These are phyloP conservation scores for Daldinia vernicosa DNA, from an alignment of 495 filamentous ascomycete genomes.

Conservation along the genomic window DNA sequence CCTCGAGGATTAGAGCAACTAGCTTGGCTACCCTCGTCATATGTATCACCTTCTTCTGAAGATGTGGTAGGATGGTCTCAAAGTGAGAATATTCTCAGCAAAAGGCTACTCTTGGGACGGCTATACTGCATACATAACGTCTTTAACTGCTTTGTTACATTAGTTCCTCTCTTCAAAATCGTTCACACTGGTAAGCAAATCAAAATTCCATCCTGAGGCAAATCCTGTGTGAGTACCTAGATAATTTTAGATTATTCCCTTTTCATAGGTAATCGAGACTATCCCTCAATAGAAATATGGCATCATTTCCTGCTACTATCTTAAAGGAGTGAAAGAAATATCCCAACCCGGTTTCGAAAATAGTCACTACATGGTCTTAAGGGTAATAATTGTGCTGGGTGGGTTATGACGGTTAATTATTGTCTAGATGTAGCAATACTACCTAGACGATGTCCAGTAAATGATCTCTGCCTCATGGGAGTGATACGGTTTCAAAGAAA, in stretches of 20 bases:
- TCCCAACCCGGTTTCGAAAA: background rate
- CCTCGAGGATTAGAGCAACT: background rate
- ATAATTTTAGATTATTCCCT: too few species aligned
- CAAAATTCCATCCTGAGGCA: too few species aligned
- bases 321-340: background rate
- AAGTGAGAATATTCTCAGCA: background rate
- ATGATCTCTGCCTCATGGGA: background rate
- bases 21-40: background rate
- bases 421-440: too few species aligned
- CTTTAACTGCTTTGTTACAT: too few species aligned
- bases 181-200: too few species aligned
- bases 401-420: too few species aligned
- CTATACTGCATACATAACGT: background rate
- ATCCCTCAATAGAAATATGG: background rate
- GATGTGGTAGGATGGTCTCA: background rate
- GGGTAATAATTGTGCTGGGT: too few species aligned
- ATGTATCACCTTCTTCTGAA: background rate
- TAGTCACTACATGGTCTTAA: background rate
- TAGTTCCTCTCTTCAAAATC: too few species aligned
- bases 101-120: background rate
- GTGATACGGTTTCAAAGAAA: background rate
- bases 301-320: background rate
- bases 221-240: too few species aligned
- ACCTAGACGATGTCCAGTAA: background rate
- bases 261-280: background rate